Conservation (phyloP, 164 flowering plant species). For the Pachysandra terminalis region DNA sequence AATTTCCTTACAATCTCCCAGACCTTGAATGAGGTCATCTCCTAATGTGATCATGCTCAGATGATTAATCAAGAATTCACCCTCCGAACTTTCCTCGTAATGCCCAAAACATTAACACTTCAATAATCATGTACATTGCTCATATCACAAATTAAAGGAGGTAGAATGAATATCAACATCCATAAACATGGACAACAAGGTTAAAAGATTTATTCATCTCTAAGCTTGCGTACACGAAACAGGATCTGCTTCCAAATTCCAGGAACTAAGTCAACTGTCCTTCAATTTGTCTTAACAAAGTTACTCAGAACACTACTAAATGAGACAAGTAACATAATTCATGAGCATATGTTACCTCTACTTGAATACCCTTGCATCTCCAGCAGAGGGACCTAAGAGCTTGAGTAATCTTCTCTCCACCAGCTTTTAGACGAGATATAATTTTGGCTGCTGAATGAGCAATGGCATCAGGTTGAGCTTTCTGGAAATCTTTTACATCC, state of each 20-base stretch:
- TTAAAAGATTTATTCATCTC: not conserved
- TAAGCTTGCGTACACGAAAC: not conserved
- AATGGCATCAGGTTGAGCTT: slow-evolving; percentile 81
- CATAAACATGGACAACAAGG: not conserved
- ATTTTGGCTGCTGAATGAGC: slow-evolving; percentile 81
- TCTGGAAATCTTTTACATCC: slow-evolving; percentile 61
- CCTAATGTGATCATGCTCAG: not conserved
- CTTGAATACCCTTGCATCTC: slow-evolving; percentile 85
- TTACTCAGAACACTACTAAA: not conserved
- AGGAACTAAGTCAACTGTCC: not conserved
- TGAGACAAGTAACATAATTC: not conserved
- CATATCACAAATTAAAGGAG: not conserved
- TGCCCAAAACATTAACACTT: not conserved
- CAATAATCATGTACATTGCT: not conserved
- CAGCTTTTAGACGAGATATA: slow-evolving; percentile 75
- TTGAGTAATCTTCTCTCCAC: slow-evolving; percentile 69
- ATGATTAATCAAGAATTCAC: not conserved
- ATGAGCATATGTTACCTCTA: slow-evolving; percentile 54
- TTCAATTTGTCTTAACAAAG: not conserved
- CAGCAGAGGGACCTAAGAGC: slow-evolving; percentile 85
- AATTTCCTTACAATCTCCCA: not conserved
- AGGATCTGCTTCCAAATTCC: not conserved
- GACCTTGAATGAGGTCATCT: not conserved
- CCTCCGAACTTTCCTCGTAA: not conserved
- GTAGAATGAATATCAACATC: not conserved